phyloP scores from a whole-genome alignment of 352 stramenopile genomes.

The Globisporangium nodosum region DNA sequence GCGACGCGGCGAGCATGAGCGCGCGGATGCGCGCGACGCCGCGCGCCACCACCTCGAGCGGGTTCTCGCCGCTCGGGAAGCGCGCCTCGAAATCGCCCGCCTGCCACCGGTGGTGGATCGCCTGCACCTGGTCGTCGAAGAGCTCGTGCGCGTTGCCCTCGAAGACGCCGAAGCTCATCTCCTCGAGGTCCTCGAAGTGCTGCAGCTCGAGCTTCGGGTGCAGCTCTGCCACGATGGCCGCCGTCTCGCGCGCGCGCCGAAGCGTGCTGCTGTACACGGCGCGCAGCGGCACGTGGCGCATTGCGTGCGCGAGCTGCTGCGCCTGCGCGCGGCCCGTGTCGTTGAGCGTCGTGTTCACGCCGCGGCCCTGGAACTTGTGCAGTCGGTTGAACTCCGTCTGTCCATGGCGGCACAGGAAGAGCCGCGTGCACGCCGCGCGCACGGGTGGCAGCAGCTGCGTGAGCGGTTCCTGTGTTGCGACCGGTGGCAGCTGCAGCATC shows the following conservation, averaged over 20 bases:
- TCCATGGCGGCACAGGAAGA: constrained; percentile 77
- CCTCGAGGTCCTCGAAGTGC: constrained; percentile 62
- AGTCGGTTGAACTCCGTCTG: constrained; percentile 75
- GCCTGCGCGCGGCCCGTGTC: constrained; percentile 51
- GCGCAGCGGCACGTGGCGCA: constrained; percentile 60
- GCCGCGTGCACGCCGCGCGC: constrained; percentile 36
- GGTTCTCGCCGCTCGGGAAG: constrained; percentile 66
- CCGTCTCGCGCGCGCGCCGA: constrained; percentile 10
- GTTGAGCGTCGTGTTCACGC: constrained; percentile 73
- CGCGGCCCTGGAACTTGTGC: constrained; percentile 71
- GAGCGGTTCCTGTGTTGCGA: constrained; percentile 8
- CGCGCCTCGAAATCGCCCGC: constrained; percentile 38
- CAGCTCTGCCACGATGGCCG: constrained; percentile 20
- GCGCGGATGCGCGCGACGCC: constrained; percentile 62
- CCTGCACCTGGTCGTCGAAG: constrained; percentile 46
- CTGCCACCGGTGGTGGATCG: constrained; percentile 60
- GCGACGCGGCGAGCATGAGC: constrained; percentile 27
- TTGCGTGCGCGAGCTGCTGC: constrained; percentile 45
- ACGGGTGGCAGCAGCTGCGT: constrained; percentile 55
- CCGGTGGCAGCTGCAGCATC: background rate
- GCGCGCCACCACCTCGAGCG: constrained; percentile 57
- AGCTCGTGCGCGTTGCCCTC: constrained; percentile 53
- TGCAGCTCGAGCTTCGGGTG: constrained; percentile 54
- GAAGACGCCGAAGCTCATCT: constrained; percentile 81
- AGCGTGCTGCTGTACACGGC: constrained; percentile 62